Conservation (phyloP, 2,329 filamentous ascomycete genomes). For the Rhinocladiella similis region DNA sequence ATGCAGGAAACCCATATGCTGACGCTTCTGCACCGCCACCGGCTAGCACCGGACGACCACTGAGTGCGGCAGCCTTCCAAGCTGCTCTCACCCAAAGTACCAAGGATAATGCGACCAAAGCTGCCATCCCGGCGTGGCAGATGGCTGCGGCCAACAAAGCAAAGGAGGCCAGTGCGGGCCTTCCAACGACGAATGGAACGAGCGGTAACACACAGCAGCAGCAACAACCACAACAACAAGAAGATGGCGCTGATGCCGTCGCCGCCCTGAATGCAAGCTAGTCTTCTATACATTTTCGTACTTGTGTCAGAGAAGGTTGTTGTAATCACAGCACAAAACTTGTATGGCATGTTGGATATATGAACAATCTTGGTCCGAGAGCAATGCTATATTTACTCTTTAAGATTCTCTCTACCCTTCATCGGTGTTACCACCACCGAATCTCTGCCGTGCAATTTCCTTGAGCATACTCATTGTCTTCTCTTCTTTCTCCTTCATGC, state of each 20-base stretch:
- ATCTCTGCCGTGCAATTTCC: slow-evolving; percentile 75
- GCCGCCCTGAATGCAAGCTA: slow-evolving; percentile 27
- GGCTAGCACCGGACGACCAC: slow-evolving; percentile 10
- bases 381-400: no score
- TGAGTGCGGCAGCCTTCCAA: slow-evolving; percentile 15
- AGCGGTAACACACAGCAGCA: not conserved
- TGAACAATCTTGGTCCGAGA: no score
- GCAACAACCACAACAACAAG: slow-evolving; percentile 9
- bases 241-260: slow-evolving; percentile 29
- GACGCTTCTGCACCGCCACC: no score
- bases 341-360: no score
- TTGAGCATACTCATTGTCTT: slow-evolving; percentile 80
- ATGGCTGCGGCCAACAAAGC: slow-evolving; percentile 62
- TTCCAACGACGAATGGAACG: slow-evolving; percentile 10
- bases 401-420: not conserved
- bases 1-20: slow-evolving; percentile 9
- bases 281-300: not conserved
- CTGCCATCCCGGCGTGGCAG: slow-evolving; percentile 78
- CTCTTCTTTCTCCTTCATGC: slow-evolving; percentile 74
- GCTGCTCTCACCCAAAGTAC: not conserved
- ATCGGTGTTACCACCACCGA: slow-evolving; percentile 44
- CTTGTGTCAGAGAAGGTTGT: not conserved
- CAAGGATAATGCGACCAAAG: slow-evolving; percentile 46
- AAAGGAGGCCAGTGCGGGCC: slow-evolving; percentile 18
- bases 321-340: no score